A percentile compares a stretch with the other conserved stretches of the same genome.
phyloP scores from a whole-genome alignment of 495 filamentous ascomycete species.

The Aspergillus leporis region DNA sequence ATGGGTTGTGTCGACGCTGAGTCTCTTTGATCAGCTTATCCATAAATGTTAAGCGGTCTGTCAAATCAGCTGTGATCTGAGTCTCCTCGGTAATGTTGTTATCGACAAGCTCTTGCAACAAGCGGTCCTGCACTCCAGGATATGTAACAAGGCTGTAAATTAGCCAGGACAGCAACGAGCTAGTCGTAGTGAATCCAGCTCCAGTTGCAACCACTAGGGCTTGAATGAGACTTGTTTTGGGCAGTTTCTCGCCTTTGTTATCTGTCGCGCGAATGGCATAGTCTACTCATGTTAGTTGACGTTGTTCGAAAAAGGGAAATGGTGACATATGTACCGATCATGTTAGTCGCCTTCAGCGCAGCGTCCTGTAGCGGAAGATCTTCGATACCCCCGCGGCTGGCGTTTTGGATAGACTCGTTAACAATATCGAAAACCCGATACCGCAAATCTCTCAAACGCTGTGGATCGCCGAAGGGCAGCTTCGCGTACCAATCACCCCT shows the following conservation, averaged over 20 bases:
- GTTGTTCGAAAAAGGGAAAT: background rate
- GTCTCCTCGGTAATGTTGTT: conserved; percentile 40
- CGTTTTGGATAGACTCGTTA: conserved; percentile 37
- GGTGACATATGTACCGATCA: conserved; percentile 34
- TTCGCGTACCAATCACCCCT: conserved; percentile 49
- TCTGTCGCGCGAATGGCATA: conserved; percentile 50
- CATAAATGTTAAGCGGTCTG: conserved; percentile 42
- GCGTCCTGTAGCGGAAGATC: conserved; percentile 53
- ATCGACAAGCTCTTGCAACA: conserved; percentile 56
- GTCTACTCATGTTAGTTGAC: conserved; percentile 26
- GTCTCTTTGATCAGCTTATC: conserved; percentile 60
- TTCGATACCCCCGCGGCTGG: conserved; percentile 29
- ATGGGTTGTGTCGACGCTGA: conserved; percentile 55
- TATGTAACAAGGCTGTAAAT: conserved; percentile 53
- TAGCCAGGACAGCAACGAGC: conserved; percentile 53
- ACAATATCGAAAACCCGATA: conserved; percentile 34
- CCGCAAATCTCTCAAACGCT: conserved; percentile 31
- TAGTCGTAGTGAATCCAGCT: conserved; percentile 57
- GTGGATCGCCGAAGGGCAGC: conserved; percentile 54
- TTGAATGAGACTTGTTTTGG: conserved; percentile 33
- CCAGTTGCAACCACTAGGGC: conserved; percentile 39
- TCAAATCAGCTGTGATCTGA: conserved; percentile 38
- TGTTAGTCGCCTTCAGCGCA: conserved; percentile 46
- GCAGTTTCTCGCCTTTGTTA: conserved; percentile 53
- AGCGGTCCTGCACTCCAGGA: conserved; percentile 48